Conservation (phyloP, 2,329 filamentous ascomycete genomes). For the Raffaelea arxii region DNA sequence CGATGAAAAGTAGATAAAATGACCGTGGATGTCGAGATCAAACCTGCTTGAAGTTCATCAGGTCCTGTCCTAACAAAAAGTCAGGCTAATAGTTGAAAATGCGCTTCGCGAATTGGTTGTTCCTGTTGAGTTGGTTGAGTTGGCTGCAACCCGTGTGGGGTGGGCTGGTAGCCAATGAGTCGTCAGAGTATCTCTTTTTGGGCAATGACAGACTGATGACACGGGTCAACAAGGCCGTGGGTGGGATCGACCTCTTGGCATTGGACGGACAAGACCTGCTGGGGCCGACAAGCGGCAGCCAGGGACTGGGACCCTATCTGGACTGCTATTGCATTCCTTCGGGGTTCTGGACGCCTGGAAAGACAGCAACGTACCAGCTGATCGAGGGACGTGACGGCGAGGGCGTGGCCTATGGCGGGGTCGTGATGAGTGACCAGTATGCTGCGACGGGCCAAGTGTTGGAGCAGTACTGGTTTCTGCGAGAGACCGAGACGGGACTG, state of each 20-base stretch:
- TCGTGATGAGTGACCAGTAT: conserved; percentile 51
- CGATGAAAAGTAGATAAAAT: too few relatives aligned
- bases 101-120: too few relatives aligned
- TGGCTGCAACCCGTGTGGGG: too few relatives aligned
- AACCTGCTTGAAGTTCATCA: too few relatives aligned
- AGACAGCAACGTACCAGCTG: conserved; percentile 37
- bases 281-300: not conserved
- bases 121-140: too few relatives aligned
- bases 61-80: too few relatives aligned
- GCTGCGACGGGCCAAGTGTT: conserved; percentile 46
- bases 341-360: conserved; percentile 50
- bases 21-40: too few relatives aligned
- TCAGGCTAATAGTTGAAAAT: too few relatives aligned
- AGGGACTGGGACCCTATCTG: conserved; percentile 40
- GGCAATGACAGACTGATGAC: conserved; percentile 18
- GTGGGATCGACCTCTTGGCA: conserved; percentile 16
- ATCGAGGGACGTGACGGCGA: conserved; percentile 40
- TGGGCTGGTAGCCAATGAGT: conserved; percentile 17
- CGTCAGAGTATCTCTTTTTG: conserved; percentile 15
- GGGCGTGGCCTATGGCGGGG: conserved; percentile 44
- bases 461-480: conserved; percentile 56
- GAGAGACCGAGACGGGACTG: conserved; percentile 29
- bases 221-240: conserved; percentile 18
- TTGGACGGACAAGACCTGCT: conserved; percentile 17
- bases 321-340: conserved; percentile 54